Evolutionary conservation across 306 rosid genomes (phyloP), one percentile per base, ranked within the genome.

Genomic region (Quercus wislizeni): DNA sequence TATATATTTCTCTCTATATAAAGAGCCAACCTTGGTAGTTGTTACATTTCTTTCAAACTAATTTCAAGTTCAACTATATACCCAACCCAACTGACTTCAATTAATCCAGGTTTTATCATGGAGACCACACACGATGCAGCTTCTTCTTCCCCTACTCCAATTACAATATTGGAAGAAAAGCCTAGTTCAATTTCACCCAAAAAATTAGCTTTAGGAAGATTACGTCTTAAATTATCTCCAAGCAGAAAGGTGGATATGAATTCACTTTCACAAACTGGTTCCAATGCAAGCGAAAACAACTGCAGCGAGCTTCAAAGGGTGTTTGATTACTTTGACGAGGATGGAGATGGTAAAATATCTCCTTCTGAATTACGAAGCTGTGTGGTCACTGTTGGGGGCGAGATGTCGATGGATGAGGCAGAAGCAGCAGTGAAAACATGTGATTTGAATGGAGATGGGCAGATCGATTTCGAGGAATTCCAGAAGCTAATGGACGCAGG

Each of bases 321-420:
- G 33, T 84, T 84, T 33, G 61, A 69, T n/a, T 76, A 76, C 78
- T 75, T 84, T 7, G 87, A 84, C 11, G 75, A 77, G 73, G 46
- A 84, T 35, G 79, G 85, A 4, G 87, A 84, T n/a, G 85, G 87
- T 21, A 80, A 69, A 74, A 80, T 84, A 65, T 84, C 87, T 58
- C 87, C 87, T 3, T 72, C 76, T 1, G 87, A 84, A 18, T 55
- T 84, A 17, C 85, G 63, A 68, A 77, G 62, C 11, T 84, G 87
- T 30, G 76, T 84, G 33, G 70, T 33, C 20, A 43, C 62, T 38
- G 30, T 15, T 1, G 85, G 87, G 15, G 72, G 81, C 8, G 49
- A 70, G 43, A 51, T 84, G 6, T 84, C 87, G 1, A 56, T 12
- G 5, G 82, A 81, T 49, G 87, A 80, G 65, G 87, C 87, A 2